A percentile compares a stretch with the other conserved stretches of the same genome.
Evolutionary conservation across 2,329 filamentous ascomycete genomes (phyloP).

Genomic region (Colletotrichum tropicicola): DNA sequence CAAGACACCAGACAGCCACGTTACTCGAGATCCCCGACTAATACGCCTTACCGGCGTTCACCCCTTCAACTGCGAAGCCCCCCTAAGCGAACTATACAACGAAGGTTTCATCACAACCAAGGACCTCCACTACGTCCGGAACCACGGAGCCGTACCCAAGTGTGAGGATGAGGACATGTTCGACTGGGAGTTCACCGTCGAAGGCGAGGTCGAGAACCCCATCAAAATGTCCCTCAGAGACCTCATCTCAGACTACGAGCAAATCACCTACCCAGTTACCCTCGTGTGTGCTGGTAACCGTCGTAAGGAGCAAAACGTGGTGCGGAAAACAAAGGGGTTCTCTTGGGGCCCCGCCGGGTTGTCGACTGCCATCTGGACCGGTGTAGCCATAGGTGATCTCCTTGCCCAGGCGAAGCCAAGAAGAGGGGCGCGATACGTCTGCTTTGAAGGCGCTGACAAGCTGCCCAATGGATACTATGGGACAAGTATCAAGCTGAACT

Average conservation of each 20-base stretch:
- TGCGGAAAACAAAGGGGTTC: conserved; percentile 92
- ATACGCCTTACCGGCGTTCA: conserved; percentile 89
- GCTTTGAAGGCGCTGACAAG: conserved; percentile 90
- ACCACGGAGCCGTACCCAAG: conserved; percentile 84
- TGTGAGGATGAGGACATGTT: conserved; percentile 77
- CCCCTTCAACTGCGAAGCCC: conserved; percentile 91
- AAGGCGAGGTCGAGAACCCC: conserved; percentile 84
- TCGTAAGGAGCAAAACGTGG: conserved; percentile 91
- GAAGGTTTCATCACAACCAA: conserved; percentile 87
- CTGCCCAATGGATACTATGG: conserved; percentile 90
- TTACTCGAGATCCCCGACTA: conserved; percentile 80
- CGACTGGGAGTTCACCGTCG: conserved; percentile 84
- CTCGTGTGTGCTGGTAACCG: conserved; percentile 93
- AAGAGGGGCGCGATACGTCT: conserved; percentile 81
- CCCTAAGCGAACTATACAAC: conserved; percentile 79
- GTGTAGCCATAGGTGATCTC: conserved; percentile 78
- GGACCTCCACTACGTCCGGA: conserved; percentile 90
- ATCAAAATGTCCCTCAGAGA: conserved; percentile 77
- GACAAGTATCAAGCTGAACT: conserved; percentile 87
- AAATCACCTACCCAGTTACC: conserved; percentile 86
- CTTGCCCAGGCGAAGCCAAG: conserved; percentile 73
- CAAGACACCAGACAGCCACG: conserved; percentile 84
- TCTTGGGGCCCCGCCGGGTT: conserved; percentile 91
- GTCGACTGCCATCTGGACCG: conserved; percentile 89
- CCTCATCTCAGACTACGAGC: conserved; percentile 78